Conservation (phyloP, 495 filamentous ascomycete genomes). For the Penicillium tannophilum region DNA sequence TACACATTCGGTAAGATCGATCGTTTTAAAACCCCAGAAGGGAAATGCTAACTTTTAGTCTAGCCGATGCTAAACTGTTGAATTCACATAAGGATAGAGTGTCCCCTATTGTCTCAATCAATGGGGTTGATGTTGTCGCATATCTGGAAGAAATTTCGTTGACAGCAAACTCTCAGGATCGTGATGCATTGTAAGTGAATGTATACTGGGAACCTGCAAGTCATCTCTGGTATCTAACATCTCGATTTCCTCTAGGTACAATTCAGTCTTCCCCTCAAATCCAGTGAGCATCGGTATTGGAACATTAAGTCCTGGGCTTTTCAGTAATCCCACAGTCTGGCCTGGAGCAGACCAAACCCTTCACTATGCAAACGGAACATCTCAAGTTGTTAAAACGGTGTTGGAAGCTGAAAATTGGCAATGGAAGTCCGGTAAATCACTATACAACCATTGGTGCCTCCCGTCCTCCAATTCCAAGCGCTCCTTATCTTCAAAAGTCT, state of each 20-base stretch:
- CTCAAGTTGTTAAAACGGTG: background rate
- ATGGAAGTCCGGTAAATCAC: background rate
- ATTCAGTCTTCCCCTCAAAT: background rate
- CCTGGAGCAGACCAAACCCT: background rate
- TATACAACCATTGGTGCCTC: background rate
- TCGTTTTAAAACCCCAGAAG: too few relatives aligned
- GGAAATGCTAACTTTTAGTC: too few relatives aligned
- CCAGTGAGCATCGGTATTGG: background rate
- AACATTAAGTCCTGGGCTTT: background rate
- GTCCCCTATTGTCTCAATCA: constrained; percentile 7
- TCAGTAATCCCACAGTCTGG: background rate
- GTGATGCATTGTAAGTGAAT: background rate
- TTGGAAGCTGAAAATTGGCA: background rate
- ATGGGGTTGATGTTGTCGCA: background rate
- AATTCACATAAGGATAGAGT: background rate
- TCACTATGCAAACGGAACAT: constrained; percentile 6
- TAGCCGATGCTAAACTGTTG: background rate
- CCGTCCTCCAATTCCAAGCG: background rate
- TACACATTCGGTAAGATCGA: background rate
- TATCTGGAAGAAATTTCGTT: background rate
- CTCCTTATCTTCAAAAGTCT: background rate
- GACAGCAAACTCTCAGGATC: background rate
- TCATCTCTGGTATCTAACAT: too few relatives aligned
- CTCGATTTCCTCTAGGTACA: background rate
- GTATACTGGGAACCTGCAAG: too few relatives aligned